A percentile compares a stretch with the other conserved stretches of the same genome.
These are phyloP conservation scores for Cyclospora cayetanensis DNA, from an alignment of 169 alveolate species.

Conservation along the genomic window DNA sequence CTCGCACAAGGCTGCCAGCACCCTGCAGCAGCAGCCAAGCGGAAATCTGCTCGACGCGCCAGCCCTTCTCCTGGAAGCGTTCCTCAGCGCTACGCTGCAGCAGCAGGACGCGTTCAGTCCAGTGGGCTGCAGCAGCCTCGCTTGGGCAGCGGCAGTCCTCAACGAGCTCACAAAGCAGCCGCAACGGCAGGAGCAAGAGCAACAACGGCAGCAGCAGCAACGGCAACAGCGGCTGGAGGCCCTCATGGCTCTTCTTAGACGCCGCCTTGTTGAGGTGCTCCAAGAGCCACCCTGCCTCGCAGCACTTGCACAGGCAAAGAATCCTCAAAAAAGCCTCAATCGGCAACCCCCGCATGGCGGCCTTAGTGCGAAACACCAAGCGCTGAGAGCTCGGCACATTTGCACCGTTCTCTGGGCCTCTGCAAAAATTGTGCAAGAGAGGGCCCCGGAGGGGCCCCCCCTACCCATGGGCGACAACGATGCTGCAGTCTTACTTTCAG, in stretches of 20 bases:
- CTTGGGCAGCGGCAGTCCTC: neutral
- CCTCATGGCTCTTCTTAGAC: neutral
- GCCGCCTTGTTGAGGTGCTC: neutral
- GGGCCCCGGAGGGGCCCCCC: slow-evolving; percentile 1
- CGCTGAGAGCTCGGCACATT: neutral
- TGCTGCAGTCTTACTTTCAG: neutral
- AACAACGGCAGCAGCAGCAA: slow-evolving; percentile 1
- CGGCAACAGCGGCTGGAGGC: neutral
- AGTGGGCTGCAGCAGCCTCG: neutral
- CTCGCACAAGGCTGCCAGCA: neutral
- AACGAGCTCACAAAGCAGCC: neutral
- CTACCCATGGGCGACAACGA: neutral
- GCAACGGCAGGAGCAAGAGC: neutral
- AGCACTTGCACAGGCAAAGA: neutral
- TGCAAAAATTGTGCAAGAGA: neutral
- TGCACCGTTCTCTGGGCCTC: neutral
- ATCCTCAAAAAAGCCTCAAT: no score
- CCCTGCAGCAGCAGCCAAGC: neutral
- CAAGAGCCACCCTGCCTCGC: neutral
- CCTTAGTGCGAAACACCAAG: no score
- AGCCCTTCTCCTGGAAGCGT: neutral
- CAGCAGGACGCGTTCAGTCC: neutral
- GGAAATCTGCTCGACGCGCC: neutral
- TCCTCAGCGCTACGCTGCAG: neutral
- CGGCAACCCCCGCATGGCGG: no score